Evolutionary conservation across 139 green algal genomes (phyloP).

Genomic region (Tetradesmus obliquus): DNA sequence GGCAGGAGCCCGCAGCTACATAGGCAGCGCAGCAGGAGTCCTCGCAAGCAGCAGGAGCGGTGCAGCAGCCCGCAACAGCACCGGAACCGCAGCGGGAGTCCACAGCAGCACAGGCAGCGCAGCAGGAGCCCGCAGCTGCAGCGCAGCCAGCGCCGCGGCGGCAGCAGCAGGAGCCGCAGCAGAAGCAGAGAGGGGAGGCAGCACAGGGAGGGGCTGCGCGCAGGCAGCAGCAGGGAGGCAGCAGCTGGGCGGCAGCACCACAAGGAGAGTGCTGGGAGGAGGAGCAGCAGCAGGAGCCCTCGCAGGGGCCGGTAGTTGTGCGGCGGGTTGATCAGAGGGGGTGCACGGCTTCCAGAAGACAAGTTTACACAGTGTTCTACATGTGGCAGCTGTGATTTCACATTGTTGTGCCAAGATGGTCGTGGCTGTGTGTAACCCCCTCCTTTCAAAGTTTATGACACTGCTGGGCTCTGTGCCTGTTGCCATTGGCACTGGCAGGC

Average conservation of each 20-base stretch:
- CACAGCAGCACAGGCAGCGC: not conserved
- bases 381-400: no score
- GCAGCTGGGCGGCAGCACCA: not conserved
- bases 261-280: not conserved
- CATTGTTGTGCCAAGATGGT: no score
- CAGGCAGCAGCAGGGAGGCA: not conserved
- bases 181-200: not conserved
- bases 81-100: not conserved
- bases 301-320: not conserved
- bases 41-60: not conserved
- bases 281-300: not conserved
- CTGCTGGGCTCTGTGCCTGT: no score
- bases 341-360: no score
- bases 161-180: constrained; percentile 17
- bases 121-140: not conserved
- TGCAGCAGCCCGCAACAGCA: not conserved
- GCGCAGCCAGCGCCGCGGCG: not conserved
- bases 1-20: not conserved
- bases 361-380: no score
- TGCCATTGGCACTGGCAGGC: no score
- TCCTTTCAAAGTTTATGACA: no score
- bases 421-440: no score
- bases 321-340: no score
- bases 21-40: not conserved
- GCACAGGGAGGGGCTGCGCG: not conserved